These are phyloP conservation scores for Hapsidospora chrysogenum DNA, from an alignment of 495 filamentous ascomycete genomes.

Conservation along the genomic window DNA sequence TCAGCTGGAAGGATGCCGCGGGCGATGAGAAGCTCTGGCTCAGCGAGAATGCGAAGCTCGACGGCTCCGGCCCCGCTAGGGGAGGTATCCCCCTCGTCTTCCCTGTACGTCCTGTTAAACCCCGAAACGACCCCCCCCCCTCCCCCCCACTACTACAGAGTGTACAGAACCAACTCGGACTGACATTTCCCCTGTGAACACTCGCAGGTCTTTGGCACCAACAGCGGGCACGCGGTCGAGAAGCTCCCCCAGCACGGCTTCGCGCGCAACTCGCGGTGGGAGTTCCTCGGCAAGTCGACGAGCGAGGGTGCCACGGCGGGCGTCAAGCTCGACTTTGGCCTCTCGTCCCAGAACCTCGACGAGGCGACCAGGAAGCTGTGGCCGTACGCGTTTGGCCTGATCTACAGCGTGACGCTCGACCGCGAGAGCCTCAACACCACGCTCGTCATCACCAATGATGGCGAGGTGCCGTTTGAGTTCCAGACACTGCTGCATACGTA, in stretches of 20 bases:
- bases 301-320: constrained; percentile 40
- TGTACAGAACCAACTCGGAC: no score
- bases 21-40: constrained; percentile 83
- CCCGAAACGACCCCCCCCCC: no score
- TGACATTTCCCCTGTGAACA: not conserved
- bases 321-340: constrained; percentile 89
- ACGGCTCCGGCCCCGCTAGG: constrained; percentile 43
- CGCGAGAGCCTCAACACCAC: constrained; percentile 61
- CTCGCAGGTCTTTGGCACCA: constrained; percentile 71
- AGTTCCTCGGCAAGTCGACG: constrained; percentile 55
- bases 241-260: constrained; percentile 89
- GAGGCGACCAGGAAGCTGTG: constrained; percentile 47
- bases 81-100: constrained; percentile 91
- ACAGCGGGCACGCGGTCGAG: constrained; percentile 51
- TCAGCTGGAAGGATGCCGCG: constrained; percentile 69
- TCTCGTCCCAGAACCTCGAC: constrained; percentile 52
- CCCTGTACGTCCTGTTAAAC: constrained; percentile 42
- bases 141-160: not conserved
- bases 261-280: constrained; percentile 69
- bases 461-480: constrained; percentile 66
- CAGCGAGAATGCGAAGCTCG: constrained; percentile 53
- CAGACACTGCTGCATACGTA: constrained; percentile 89
- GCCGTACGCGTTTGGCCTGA: constrained; percentile 72
- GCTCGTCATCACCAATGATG: constrained; percentile 77
- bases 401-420: constrained; percentile 79